Evolutionary conservation across 2,329 filamentous ascomycete genomes (phyloP).

Genomic region (Fusarium pseudocircinatum): DNA sequence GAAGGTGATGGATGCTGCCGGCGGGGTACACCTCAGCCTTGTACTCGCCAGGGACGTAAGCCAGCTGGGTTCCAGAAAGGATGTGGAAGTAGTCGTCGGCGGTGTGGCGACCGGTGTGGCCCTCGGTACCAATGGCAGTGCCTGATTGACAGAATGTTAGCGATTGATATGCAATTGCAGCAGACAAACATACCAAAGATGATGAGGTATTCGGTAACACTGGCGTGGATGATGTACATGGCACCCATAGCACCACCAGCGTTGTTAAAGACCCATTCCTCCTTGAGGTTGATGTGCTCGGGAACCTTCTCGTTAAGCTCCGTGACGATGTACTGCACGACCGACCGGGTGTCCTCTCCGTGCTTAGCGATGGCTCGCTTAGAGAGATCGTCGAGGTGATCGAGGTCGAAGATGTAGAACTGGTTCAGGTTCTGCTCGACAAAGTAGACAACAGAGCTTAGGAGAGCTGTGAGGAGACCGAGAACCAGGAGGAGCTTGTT

Average conservation of each 20-base stretch:
- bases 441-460: conserved; percentile 63
- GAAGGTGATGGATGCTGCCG: conserved; percentile 77
- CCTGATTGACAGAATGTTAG: conserved; percentile 47
- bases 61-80: conserved; percentile 78
- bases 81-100: conserved; percentile 97
- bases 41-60: conserved; percentile 76
- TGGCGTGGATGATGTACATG: conserved; percentile 91
- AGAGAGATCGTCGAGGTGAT: conserved; percentile 74
- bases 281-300: conserved; percentile 71
- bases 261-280: conserved; percentile 94
- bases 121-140: conserved; percentile 84
- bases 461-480: conserved; percentile 62
- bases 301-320: conserved; percentile 67
- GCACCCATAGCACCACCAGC: conserved; percentile 90
- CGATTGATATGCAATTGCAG: neutral
- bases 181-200: conserved; percentile 70
- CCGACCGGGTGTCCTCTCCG: conserved; percentile 77
- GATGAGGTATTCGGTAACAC: conserved; percentile 91
- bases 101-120: conserved; percentile 87
- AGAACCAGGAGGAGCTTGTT: conserved; percentile 58
- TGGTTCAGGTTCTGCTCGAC: conserved; percentile 67
- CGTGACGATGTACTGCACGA: conserved; percentile 75
- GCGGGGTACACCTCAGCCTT: conserved; percentile 74
- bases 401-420: conserved; percentile 80
- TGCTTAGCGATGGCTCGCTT: conserved; percentile 72